Base-by-base conservation (phyloP, 2,329 filamentous ascomycete species). In the Cadophora luteo-olivacea region DNA sequence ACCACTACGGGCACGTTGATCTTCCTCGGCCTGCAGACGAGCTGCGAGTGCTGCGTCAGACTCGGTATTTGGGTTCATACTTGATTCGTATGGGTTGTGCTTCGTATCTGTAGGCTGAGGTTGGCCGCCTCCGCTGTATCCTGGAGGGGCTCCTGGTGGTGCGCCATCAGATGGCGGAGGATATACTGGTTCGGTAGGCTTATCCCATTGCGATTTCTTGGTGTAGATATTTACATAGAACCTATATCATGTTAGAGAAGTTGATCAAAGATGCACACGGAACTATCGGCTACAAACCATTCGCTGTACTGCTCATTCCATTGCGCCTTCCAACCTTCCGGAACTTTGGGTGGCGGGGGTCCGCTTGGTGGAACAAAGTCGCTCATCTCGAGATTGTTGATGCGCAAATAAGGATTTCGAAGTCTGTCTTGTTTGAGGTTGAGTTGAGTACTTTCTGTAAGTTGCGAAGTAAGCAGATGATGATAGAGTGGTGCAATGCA, bases 141-240 rank as follows among this genome's bases (percentile, higher is more conserved):
- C 85, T 0, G 92, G 91, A 14, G 92, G 92, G 3, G 90, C 85
- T 48, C 88, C 91, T 14, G 90, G 82, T 1, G 83, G 78, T 55
- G 79, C 74, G 48, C 80, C 77, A 60, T 78, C 75, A 65, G 86
- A 84, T 60, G 87, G 86, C 61, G 88, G 87, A 19, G 86, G 84
- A 72, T 87, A 86, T 64, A 89, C 88, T 54, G 92, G 90, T 64
- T 85, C 85, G 48, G 89, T 92, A 22, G 94, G 94, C 74, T 88
- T 91, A 4, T 97, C 92, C 94, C 94, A 97, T 85, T 95, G 92
- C 5, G 94, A 97, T 78, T 91, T 86, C 77, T 96, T 96, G 72
- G 94, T 97, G 80, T 90, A 87, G 70, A 92, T 87, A 82, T 97
- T 96, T 69, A 97, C 92, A 82, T 92, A 97, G 86, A 96, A 97